Evolutionary conservation across 2,329 filamentous ascomycete species (phyloP), one percentile per base, ranked within the genome.

Genomic region (Pezicula rhizophila): DNA sequence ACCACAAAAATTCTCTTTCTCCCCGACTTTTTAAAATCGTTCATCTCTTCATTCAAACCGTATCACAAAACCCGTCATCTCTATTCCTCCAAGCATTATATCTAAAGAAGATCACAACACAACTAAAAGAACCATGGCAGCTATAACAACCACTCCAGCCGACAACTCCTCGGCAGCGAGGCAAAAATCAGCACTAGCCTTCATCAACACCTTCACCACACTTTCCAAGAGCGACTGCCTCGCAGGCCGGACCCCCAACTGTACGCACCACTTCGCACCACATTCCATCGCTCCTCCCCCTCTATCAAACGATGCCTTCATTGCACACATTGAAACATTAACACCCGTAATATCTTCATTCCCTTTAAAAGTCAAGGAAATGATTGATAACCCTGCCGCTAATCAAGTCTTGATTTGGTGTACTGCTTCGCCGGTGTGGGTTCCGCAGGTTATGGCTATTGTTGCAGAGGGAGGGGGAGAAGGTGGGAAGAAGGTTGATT

Each of bases 321-420:
- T 25, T 28, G 20, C 23, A 12, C 23, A 43, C 15, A 4, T 43
- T 28, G 23, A 7, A 14, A 18, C 15, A 12, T 11, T 43, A 11
- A 28, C 10, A 14, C 11, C 14, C 18, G 23, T 43, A 33, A 34
- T 47, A 18, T 28, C 38, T 18, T 46, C 39, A 2, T 50, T 50
- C n/a, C 38, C 39, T 3, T 38, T 46, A 2, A 42, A n/a, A 31
- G 35, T 40, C 39, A 46, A 43, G 25, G 39, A 47, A 34, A 43
- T 44, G 1, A 43, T 33, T 31, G 48, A 47, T 33, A 47, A 50
- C 25, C 44, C 44, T 15, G 15, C n/a, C 10, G 44, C 31, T 11
- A 50, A 50, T 17, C 48, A 50, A 33, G 44, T 50, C 8, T 35
- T 44, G 20, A 47, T 47, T 17, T 47, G 44, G 48, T 38, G 38